Evolutionary conservation across 2,329 filamentous ascomycete species (phyloP).

Genomic region (Clonostachys solani): DNA sequence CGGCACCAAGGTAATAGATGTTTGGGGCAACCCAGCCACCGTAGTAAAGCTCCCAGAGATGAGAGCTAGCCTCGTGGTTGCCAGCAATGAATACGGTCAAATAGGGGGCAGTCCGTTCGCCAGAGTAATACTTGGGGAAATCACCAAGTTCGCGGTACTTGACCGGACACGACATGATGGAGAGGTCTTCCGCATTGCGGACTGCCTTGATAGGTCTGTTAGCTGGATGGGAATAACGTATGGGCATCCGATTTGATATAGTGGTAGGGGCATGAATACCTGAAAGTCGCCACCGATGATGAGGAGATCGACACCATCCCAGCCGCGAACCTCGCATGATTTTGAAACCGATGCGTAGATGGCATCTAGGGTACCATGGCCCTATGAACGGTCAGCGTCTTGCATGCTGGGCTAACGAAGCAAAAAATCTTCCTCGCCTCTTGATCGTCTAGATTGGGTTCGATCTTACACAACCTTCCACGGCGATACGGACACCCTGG

Average conservation of each 20-base stretch:
- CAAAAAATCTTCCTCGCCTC: too few species aligned
- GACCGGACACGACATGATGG: conserved; percentile 80
- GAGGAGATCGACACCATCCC: conserved; percentile 80
- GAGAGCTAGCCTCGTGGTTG: conserved; percentile 90
- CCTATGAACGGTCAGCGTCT: conserved; percentile 43
- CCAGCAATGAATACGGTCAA: conserved; percentile 90
- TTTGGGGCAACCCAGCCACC: conserved; percentile 96
- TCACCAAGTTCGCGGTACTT: conserved; percentile 89
- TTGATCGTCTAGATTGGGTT: neutral
- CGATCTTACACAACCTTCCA: conserved; percentile 77
- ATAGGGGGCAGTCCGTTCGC: conserved; percentile 71
- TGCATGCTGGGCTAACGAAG: neutral
- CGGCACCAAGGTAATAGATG: conserved; percentile 94
- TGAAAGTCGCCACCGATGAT: conserved; percentile 98
- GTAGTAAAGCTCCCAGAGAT: conserved; percentile 90
- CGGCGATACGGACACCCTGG: conserved; percentile 66
- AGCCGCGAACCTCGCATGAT: conserved; percentile 66
- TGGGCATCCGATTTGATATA: neutral
- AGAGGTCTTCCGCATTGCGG: conserved; percentile 83
- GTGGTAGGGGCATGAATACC: conserved; percentile 33
- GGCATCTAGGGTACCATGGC: conserved; percentile 85
- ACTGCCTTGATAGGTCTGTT: conserved; percentile 53
- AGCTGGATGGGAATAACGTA: neutral
- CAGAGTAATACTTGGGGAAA: conserved; percentile 92
- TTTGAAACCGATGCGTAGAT: conserved; percentile 79